These are phyloP conservation scores for Lignosus rhinocerotis DNA, from an alignment of 1,284 basidiomycete species.

Conservation along the genomic window DNA sequence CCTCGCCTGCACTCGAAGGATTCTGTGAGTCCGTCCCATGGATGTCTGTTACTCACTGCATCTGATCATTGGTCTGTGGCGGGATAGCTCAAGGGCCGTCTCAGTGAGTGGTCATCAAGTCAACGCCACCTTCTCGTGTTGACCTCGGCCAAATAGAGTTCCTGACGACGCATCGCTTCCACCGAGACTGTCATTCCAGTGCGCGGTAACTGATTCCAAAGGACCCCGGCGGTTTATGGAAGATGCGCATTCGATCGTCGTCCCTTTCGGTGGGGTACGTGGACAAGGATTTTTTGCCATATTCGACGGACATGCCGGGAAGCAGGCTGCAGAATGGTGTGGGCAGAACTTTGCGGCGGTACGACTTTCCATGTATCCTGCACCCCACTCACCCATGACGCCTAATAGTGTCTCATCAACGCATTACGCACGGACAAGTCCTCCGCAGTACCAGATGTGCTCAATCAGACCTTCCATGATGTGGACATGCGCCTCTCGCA, in stretches of 20 bases:
- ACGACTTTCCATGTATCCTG: slow-evolving; percentile 26
- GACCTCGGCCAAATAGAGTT: background rate
- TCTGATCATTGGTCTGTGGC: background rate
- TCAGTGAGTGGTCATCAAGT: background rate
- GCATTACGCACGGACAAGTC: slow-evolving; percentile 23
- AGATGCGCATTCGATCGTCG: slow-evolving; percentile 94
- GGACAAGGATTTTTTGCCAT: slow-evolving; percentile 98
- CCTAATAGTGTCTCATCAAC: slow-evolving; percentile 31
- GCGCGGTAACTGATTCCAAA: slow-evolving; percentile 92
- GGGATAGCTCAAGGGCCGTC: slow-evolving; percentile 3
- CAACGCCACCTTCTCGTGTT: background rate
- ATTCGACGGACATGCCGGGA: slow-evolving; percentile 98
- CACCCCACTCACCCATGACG: slow-evolving; percentile 3
- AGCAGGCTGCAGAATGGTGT: slow-evolving; percentile 99
- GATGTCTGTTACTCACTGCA: background rate
- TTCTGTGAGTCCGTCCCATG: slow-evolving; percentile 1
- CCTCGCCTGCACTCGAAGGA: slow-evolving; percentile 1
- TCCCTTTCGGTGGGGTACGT: slow-evolving; percentile 87
- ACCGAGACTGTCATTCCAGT: slow-evolving; percentile 63
- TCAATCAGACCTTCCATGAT: slow-evolving; percentile 92
- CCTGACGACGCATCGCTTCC: slow-evolving; percentile 13
- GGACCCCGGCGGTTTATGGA: slow-evolving; percentile 95
- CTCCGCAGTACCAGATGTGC: slow-evolving; percentile 76
- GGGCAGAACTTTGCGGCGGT: slow-evolving; percentile 95
- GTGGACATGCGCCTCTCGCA: slow-evolving; percentile 85